Conservation (phyloP, 2,329 filamentous ascomycete species). For the Aspergillus felis region DNA sequence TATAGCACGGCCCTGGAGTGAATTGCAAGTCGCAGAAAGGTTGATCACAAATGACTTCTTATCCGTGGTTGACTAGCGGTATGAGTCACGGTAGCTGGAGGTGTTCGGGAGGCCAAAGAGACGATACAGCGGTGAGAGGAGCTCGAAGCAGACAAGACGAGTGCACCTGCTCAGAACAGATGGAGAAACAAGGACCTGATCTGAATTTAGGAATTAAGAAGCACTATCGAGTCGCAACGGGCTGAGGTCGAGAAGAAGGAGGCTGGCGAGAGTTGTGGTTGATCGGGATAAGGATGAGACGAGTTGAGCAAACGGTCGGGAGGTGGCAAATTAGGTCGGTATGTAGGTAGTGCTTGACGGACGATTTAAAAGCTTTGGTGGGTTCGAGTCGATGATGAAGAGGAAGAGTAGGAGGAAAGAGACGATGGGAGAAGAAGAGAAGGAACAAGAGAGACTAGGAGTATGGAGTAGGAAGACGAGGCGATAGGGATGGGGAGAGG, state of each 20-base stretch:
- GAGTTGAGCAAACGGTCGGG: conserved; percentile 3
- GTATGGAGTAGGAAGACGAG: conserved; percentile 7
- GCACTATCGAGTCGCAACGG: conserved; percentile 8
- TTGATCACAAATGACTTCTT: conserved; percentile 15
- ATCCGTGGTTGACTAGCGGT: conserved; percentile 12
- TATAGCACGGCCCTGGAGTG: conserved; percentile 6
- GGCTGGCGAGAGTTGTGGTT: conserved; percentile 7
- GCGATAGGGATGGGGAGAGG: conserved; percentile 13
- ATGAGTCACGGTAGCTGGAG: conserved; percentile 19
- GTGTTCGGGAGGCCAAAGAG: conserved; percentile 13
- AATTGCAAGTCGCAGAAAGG: conserved; percentile 1
- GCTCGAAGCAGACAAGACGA: conserved; percentile 8
- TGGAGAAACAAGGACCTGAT: conserved; percentile 6
- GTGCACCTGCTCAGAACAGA: conserved; percentile 15
- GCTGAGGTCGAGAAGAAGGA: conserved; percentile 3
- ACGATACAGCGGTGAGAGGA: conserved; percentile 8
- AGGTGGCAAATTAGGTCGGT: conserved; percentile 9
- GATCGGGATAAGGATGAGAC: conserved; percentile 6
- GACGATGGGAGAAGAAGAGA: conserved; percentile 14
- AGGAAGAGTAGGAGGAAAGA: conserved; percentile 17
- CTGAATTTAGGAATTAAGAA: conserved; percentile 3
- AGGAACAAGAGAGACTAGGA: conserved; percentile 14
- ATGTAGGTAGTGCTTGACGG: conserved; percentile 5
- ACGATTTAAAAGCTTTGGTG: conserved; percentile 9
- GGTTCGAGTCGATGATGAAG: conserved; percentile 8